Evolutionary conservation across 2,329 filamentous ascomycete species (phyloP).

Genomic region (Hypoxylon sp.): DNA sequence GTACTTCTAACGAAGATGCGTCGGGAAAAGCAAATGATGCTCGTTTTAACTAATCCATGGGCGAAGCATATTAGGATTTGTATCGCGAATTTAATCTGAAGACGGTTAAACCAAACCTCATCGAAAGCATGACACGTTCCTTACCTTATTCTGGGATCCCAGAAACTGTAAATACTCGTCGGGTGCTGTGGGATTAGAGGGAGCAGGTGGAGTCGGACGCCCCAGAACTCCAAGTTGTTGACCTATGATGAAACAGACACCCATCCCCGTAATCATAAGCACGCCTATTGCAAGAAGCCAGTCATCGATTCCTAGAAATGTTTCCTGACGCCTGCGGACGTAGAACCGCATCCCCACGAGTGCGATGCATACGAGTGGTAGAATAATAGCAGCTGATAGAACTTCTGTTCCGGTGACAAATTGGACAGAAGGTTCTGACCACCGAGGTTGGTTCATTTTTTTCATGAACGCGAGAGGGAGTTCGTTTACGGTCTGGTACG

Average conservation of each 20-base stretch:
- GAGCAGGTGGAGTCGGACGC: neutral
- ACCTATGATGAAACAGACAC: neutral
- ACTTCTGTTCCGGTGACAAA: neutral
- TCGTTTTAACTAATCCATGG: neutral
- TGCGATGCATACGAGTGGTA: neutral
- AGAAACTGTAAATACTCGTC: neutral
- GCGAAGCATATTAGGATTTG: neutral
- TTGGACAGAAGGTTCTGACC: neutral
- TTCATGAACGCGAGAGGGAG: no score
- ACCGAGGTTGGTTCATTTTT: neutral
- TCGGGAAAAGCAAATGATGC: slow-evolving; percentile 5
- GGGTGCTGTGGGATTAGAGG: neutral
- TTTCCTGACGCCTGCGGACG: neutral
- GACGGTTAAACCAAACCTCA: neutral
- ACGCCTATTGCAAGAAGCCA: slow-evolving; percentile 8
- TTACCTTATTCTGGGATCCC: neutral
- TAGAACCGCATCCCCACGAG: slow-evolving; percentile 3
- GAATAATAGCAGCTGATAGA: neutral
- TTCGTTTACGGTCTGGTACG: no score
- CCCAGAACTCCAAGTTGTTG: neutral
- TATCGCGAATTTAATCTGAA: neutral
- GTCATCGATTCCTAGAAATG: slow-evolving; percentile 1
- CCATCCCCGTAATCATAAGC: neutral
- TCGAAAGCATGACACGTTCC: no score
- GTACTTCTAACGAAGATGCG: neutral